phyloP scores from a whole-genome alignment of 2,329 filamentous ascomycete species.

The Aspergillus sp. region DNA sequence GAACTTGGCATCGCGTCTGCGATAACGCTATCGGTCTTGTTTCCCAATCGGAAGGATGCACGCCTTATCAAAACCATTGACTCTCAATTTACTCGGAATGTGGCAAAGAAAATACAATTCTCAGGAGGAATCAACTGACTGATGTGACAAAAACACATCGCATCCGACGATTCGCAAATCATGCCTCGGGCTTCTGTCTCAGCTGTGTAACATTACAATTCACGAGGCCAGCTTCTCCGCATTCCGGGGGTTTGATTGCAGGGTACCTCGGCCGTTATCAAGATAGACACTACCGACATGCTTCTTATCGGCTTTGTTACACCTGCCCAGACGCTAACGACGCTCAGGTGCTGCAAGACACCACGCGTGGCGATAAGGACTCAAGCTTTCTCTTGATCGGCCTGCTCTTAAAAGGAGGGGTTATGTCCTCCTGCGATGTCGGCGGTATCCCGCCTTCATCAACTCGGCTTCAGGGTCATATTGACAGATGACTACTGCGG shows the following conservation, averaged over 20 bases:
- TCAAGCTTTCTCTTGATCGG: not conserved
- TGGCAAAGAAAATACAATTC: not conserved
- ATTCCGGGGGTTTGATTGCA: not conserved
- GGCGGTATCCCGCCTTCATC: not conserved
- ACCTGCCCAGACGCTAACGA: not conserved
- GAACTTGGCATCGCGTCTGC: not conserved
- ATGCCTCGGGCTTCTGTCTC: not conserved
- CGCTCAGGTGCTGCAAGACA: not conserved
- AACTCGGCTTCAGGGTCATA: not conserved
- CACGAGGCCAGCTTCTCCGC: not conserved
- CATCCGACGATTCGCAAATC: not conserved
- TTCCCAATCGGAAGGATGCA: not conserved
- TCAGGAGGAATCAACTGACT: too few relatives aligned
- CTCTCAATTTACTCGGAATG: not conserved
- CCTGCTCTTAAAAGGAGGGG: not conserved
- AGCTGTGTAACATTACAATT: not conserved
- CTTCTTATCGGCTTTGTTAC: slow-evolving; percentile 1
- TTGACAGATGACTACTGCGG: not conserved
- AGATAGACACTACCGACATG: not conserved
- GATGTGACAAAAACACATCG: not conserved
- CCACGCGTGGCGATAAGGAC: slow-evolving; percentile 5
- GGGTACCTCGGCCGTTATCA: slow-evolving; percentile 3
- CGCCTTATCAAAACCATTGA: not conserved
- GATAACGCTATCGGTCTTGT: not conserved
- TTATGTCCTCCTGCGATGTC: not conserved